phyloP scores from a whole-genome alignment of 257 asterid genomes.

The Solanum peruvianum region DNA sequence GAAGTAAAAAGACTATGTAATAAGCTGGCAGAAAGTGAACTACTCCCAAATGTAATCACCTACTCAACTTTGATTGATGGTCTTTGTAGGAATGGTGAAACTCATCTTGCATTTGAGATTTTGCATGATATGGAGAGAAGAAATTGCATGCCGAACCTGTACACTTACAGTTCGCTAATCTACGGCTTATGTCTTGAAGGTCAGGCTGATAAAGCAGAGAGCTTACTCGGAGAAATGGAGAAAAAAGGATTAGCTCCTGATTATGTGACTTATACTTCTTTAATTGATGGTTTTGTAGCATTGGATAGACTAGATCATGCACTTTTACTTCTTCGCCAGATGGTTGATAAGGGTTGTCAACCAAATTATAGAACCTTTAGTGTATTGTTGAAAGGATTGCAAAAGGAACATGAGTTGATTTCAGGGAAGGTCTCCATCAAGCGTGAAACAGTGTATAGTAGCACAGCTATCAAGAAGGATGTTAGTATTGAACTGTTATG shows the following conservation, averaged over 20 bases:
- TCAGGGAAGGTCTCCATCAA: conserved; percentile 25
- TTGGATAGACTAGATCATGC: conserved; percentile 56
- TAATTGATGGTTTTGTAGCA: conserved; percentile 64
- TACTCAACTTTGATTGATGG: conserved; percentile 75
- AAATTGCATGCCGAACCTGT: conserved; percentile 63
- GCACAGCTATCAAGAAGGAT: conserved; percentile 22
- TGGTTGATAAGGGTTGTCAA: conserved; percentile 51
- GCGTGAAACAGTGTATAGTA: conserved; percentile 16
- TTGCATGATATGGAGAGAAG: conserved; percentile 58
- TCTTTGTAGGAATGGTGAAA: conserved; percentile 56
- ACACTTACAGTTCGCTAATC: conserved; percentile 69
- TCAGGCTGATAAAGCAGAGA: conserved; percentile 50
- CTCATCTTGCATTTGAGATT: conserved; percentile 52
- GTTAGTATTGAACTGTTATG: conserved; percentile 24
- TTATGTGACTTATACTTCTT: conserved; percentile 64
- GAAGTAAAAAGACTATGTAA: conserved; percentile 48
- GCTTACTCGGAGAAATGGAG: conserved; percentile 53
- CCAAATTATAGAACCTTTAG: conserved; percentile 67
- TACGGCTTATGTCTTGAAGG: conserved; percentile 70
- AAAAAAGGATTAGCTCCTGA: conserved; percentile 52
- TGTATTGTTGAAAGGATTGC: conserved; percentile 66
- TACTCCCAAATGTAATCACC: conserved; percentile 65
- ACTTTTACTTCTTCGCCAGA: conserved; percentile 44
- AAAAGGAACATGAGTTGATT: conserved; percentile 28
- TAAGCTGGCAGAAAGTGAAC: conserved; percentile 50